Base-by-base conservation (phyloP, 768 basidiomycete genomes). In the Mycena capillaripes region DNA sequence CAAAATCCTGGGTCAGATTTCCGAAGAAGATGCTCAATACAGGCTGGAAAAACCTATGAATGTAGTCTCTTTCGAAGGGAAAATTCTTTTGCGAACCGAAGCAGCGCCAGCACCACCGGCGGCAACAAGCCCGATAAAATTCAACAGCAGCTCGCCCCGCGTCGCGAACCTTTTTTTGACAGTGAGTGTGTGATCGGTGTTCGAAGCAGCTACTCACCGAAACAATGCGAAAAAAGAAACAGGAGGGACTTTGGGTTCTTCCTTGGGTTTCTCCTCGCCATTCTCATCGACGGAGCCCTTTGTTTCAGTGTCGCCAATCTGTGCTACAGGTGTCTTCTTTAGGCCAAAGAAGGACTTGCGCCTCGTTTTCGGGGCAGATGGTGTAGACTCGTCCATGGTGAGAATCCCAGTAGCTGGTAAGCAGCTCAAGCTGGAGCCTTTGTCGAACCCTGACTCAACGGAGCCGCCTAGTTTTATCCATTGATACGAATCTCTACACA, bases 1-100 rank as follows among this genome's bases (percentile, higher is more conserved):
- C 92, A 81, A 95, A 96, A 30, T 86, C 82, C 75, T 94, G 87
- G 0, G 93, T 93, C 48, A 97, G 89, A 59, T 89, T 90, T 42
- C 96, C 96, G 80, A 97, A 97, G 48, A 98, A 87, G 66, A 98
- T 83, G 73, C 90, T 90, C 92, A 95, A 92, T 32, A 94, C 83
- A 11, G 93, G 93, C 91, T 94, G 66, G 27, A 52, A 66, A 30
- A 58, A 52, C n/a, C 46, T 29, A 14, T 44, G 4, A 30, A n/a
- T 14, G n/a, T n/a, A 0, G 32, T 32, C 21, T 56, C 8, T 3
- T 2, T 27, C 44, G n/a, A 7, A 23, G 25, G 14, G 38, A 29
- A 10, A 27, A 16, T 3, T 12, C 12, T n/a, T 11, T 19, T 42
- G 12, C 48, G 59, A 40, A 29, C 67, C 16, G 27, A 60, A 17